A percentile compares a stretch with the other conserved stretches of the same genome.
These are phyloP conservation scores for Mycena leptocephala DNA, from an alignment of 768 basidiomycete genomes.

Conservation along the genomic window DNA sequence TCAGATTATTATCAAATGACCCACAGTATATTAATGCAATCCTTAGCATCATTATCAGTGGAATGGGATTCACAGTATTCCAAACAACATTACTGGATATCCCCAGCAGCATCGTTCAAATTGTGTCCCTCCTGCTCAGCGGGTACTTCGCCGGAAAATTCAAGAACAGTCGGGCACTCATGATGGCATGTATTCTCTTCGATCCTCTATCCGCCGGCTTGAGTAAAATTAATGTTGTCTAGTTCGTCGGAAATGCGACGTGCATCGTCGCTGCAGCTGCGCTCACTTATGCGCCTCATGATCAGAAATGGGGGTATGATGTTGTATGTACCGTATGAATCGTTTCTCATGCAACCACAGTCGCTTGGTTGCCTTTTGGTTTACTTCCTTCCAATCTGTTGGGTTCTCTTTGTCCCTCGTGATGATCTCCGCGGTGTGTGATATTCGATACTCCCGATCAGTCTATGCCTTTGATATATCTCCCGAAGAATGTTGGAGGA, in stretches of 20 bases:
- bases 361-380: constrained; percentile 37
- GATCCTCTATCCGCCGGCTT: no score
- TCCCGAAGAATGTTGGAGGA: constrained; percentile 41
- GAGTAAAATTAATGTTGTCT: background rate
- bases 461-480: background rate
- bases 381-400: constrained; percentile 32
- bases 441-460: background rate
- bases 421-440: constrained; percentile 41
- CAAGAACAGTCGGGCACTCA: constrained; percentile 39
- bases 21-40: constrained; percentile 24
- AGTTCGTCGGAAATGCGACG: constrained; percentile 29
- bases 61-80: constrained; percentile 39
- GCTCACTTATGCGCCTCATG: constrained; percentile 34
- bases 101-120: constrained; percentile 28
- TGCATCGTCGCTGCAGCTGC: constrained; percentile 31
- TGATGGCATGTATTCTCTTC: constrained; percentile 29
- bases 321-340: background rate
- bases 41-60: constrained; percentile 51
- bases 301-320: constrained; percentile 35
- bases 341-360: background rate
- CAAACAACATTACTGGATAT: constrained; percentile 35
- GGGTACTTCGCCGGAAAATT: constrained; percentile 41
- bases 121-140: constrained; percentile 31
- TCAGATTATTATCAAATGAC: background rate
- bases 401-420: constrained; percentile 44